A percentile compares a stretch with the other conserved stretches of the same genome.
phyloP scores from a whole-genome alignment of 305 asterid species.

The Fraxinus baroniana region DNA sequence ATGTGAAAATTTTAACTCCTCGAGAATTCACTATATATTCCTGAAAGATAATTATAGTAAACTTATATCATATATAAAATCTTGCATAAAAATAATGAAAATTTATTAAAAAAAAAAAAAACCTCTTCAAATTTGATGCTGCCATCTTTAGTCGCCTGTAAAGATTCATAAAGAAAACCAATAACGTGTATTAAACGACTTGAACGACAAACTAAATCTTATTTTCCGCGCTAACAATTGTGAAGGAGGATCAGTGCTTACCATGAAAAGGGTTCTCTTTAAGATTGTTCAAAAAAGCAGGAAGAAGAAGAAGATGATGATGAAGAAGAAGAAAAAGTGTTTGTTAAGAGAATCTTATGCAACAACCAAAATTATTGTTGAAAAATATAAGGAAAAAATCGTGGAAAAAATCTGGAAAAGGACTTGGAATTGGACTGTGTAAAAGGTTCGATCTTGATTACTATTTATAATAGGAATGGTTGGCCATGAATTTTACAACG shows the following conservation, averaged over 20 bases:
- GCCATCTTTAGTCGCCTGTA: conserved; percentile 23
- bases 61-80: neutral
- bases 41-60: conserved; percentile 29
- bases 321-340: neutral
- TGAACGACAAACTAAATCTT: neutral
- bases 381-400: neutral
- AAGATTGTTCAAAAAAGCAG: neutral
- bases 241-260: neutral
- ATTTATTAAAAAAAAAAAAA: neutral
- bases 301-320: neutral
- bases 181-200: neutral
- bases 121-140: conserved; percentile 57
- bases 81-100: neutral
- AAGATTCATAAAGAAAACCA: neutral
- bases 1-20: conserved; percentile 65
- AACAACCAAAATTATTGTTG: neutral
- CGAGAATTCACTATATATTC: conserved; percentile 55
- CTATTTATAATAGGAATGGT: neutral
- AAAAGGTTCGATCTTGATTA: neutral
- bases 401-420: neutral
- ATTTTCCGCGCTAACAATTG: neutral
- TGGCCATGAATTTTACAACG: neutral
- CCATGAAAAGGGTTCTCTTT: neutral
- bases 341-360: neutral
- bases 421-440: neutral